phyloP scores from a whole-genome alignment of 1,284 basidiomycete genomes.

The Pseudozyma sp. region DNA sequence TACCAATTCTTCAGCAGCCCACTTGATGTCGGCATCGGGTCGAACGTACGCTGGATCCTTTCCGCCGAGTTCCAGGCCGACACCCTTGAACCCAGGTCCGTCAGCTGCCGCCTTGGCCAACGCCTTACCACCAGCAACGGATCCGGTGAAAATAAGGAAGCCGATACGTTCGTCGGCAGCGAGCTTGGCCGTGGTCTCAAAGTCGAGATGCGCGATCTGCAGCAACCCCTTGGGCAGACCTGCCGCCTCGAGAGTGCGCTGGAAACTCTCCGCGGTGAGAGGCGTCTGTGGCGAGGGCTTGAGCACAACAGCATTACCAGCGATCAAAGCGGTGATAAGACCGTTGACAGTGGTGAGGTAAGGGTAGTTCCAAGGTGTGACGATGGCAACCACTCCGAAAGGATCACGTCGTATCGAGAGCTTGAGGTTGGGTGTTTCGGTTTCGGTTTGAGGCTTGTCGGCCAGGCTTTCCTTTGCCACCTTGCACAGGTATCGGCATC shows the following conservation, averaged over 20 bases:
- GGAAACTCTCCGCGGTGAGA: conserved; percentile 83
- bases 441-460: conserved; percentile 80
- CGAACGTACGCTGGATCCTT: conserved; percentile 96
- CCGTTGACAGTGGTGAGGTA: conserved; percentile 76
- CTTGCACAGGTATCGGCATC: conserved; percentile 84
- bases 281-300: conserved; percentile 97
- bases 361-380: conserved; percentile 88
- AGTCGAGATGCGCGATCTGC: conserved; percentile 83
- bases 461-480: conserved; percentile 82
- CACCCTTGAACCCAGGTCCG: conserved; percentile 78
- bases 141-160: conserved; percentile 92
- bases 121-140: conserved; percentile 76
- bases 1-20: conserved; percentile 85
- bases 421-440: conserved; percentile 83
- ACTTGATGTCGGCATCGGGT: conserved; percentile 82
- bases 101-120: conserved; percentile 76
- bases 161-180: conserved; percentile 78
- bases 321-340: conserved; percentile 73
- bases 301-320: conserved; percentile 86
- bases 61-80: conserved; percentile 82
- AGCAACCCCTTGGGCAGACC: conserved; percentile 82
- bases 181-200: conserved; percentile 76
- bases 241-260: conserved; percentile 77
- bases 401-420: conserved; percentile 85
- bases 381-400: conserved; percentile 86